phyloP scores from a whole-genome alignment of 768 basidiomycete species.

The Leccinum subgranulosum region DNA sequence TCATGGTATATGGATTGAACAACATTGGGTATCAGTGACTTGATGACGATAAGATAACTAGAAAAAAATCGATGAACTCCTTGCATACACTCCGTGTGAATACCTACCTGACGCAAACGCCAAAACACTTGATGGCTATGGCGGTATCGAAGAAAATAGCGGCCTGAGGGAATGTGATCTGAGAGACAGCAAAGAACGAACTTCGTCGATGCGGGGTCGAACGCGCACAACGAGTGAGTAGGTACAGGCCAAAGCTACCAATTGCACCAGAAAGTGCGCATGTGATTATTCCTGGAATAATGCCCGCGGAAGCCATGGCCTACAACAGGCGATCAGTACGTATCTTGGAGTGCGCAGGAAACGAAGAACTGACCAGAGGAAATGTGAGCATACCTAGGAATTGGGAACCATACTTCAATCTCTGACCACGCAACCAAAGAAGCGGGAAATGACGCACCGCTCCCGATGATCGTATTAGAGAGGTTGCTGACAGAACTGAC shows the following conservation, averaged over 20 bases:
- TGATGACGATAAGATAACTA: conserved; percentile 89
- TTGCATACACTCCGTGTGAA: background rate
- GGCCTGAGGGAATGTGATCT: conserved; percentile 86
- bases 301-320: conserved; percentile 88
- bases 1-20: conserved; percentile 80
- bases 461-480: conserved; percentile 89
- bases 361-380: conserved; percentile 54
- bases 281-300: conserved; percentile 87
- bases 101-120: conserved; percentile 84
- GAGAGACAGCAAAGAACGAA: conserved; percentile 80
- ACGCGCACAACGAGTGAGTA: conserved; percentile 81
- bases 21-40: conserved; percentile 91
- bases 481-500: conserved; percentile 74
- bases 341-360: background rate
- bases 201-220: conserved; percentile 69
- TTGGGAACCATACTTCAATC: background rate
- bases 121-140: conserved; percentile 95
- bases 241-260: conserved; percentile 83
- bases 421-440: background rate
- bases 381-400: conserved; percentile 81
- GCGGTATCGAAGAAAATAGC: conserved; percentile 91
- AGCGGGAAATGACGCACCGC: conserved; percentile 48
- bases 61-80: background rate
- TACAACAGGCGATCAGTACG: conserved; percentile 24
- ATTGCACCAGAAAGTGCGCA: conserved; percentile 78